Percentiles rank a stretch among this genome's conserved stretches.
Evolutionary conservation across 257 asterid genomes (phyloP).

Genomic region (Forsythia viridissima): DNA sequence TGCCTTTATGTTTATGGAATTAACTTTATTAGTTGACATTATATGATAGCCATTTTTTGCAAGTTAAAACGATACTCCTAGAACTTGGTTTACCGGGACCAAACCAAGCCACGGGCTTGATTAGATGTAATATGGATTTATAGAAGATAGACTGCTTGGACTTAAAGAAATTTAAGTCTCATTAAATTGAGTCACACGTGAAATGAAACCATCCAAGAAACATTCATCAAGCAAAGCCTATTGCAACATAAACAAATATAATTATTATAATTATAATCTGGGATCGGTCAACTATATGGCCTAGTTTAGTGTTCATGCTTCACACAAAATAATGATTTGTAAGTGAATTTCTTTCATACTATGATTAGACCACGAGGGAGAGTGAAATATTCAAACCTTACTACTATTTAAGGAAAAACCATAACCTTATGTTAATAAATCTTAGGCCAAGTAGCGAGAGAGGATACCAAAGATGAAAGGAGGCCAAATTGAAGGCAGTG

Average conservation of each 20-base stretch:
- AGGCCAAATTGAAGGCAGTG: background rate
- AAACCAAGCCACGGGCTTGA: background rate
- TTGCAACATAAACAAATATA: background rate
- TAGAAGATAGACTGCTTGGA: background rate
- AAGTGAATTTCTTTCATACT: too few relatives aligned
- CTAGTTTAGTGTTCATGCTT: background rate
- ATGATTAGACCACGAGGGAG: too few relatives aligned
- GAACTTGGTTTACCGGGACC: background rate
- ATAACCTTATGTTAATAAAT: background rate
- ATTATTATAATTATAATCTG: background rate
- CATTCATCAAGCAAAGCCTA: background rate
- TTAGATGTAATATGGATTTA: background rate
- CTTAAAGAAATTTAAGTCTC: conserved; percentile 2
- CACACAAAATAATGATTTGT: too few relatives aligned
- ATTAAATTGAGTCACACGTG: background rate
- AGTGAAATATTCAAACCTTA: background rate
- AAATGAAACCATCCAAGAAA: background rate
- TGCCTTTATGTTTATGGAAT: background rate
- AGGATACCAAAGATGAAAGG: background rate
- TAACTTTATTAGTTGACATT: background rate
- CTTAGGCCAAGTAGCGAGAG: background rate
- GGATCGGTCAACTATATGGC: background rate
- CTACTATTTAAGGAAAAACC: background rate
- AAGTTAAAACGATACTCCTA: background rate
- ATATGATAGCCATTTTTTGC: background rate